phyloP scores from a whole-genome alignment of 2,329 filamentous ascomycete species.

The Fusarium sp. region DNA sequence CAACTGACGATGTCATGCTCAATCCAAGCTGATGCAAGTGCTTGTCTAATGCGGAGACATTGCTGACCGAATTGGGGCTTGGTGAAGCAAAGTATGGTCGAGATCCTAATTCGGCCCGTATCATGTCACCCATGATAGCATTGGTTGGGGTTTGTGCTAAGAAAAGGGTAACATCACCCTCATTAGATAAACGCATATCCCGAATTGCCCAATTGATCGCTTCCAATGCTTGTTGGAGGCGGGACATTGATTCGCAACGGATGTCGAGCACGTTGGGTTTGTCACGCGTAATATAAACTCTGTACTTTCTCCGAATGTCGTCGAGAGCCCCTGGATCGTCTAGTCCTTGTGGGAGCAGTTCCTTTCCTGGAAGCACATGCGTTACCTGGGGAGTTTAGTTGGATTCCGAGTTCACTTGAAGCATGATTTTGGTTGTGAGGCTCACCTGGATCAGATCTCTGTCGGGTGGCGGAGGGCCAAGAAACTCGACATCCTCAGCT shows the following conservation, averaged over 20 bases:
- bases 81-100: slow-evolving; percentile 43
- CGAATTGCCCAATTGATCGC: slow-evolving; percentile 53
- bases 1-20: slow-evolving; percentile 41
- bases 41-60: slow-evolving; percentile 32
- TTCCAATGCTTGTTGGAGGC: slow-evolving; percentile 48
- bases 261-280: slow-evolving; percentile 49
- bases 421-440: background rate
- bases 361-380: slow-evolving; percentile 51
- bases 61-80: slow-evolving; percentile 1
- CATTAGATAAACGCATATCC: slow-evolving; percentile 51
- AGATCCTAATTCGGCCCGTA: slow-evolving; percentile 45
- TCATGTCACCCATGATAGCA: slow-evolving; percentile 16
- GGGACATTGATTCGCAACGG: slow-evolving; percentile 39
- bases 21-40: slow-evolving; percentile 40
- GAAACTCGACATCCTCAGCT: slow-evolving; percentile 42
- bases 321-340: slow-evolving; percentile 46
- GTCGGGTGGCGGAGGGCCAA: slow-evolving; percentile 45
- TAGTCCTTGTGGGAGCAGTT: slow-evolving; percentile 48
- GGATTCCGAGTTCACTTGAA: background rate
- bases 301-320: slow-evolving; percentile 48
- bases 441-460: slow-evolving; percentile 48
- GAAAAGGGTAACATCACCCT: slow-evolving; percentile 45
- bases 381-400: slow-evolving; percentile 22
- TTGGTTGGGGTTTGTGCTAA: slow-evolving; percentile 49
- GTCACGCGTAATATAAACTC: slow-evolving; percentile 52